phyloP scores from a whole-genome alignment of 164 flowering plant genomes.

The Platanus orientalis region DNA sequence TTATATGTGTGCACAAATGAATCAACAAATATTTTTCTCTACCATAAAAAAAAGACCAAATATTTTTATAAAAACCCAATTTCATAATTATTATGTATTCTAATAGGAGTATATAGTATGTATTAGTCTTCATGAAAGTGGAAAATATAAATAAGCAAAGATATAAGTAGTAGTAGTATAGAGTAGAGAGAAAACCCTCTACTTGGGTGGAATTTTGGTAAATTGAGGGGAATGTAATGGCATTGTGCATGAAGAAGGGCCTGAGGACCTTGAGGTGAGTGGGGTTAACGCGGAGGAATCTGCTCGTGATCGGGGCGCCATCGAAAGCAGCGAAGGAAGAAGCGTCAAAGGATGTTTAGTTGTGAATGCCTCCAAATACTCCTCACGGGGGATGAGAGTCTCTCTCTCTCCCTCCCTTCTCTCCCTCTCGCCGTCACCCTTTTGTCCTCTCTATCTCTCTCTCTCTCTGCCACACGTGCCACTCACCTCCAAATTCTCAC shows the following conservation, averaged over 20 bases:
- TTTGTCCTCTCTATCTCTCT: constrained; percentile 17
- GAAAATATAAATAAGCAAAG: too few relatives aligned
- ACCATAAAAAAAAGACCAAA: too few relatives aligned
- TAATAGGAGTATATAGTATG: too few relatives aligned
- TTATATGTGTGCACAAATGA: too few relatives aligned
- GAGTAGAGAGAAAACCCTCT: too few relatives aligned
- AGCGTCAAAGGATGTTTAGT: constrained; percentile 28
- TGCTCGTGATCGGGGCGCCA: constrained; percentile 36
- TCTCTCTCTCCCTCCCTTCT: constrained; percentile 20
- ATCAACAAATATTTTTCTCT: too few relatives aligned
- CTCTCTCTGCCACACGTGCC: constrained; percentile 41
- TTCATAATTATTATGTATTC: too few relatives aligned
- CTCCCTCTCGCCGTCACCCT: constrained; percentile 14
- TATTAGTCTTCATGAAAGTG: too few relatives aligned
- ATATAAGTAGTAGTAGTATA: too few relatives aligned
- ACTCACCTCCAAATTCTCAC: background rate
- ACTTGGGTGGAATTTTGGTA: background rate
- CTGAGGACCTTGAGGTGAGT: background rate
- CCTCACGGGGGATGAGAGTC: constrained; percentile 50
- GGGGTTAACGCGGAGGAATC: constrained; percentile 15
- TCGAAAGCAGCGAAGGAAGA: constrained; percentile 54
- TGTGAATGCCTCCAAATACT: constrained; percentile 26
- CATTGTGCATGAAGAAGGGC: constrained; percentile 6
- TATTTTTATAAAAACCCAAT: too few relatives aligned
- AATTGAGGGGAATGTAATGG: background rate